Percentiles rank a stretch among this genome's conserved stretches.
Evolutionary conservation across 1,139 yeast species (phyloP).

Genomic region (Protomyces inundatus): DNA sequence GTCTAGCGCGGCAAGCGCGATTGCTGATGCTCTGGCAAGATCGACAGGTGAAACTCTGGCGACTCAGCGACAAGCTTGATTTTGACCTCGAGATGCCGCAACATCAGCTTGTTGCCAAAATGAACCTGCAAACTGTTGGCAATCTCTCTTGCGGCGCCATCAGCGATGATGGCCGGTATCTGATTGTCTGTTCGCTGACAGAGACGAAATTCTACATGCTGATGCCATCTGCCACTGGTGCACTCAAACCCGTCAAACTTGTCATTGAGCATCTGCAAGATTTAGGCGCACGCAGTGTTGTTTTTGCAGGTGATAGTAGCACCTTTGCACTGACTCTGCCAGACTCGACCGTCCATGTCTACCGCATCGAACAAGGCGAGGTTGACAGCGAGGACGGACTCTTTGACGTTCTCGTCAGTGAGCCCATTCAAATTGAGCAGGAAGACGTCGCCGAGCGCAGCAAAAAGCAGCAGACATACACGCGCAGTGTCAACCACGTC

Average conservation of each 20-base stretch:
- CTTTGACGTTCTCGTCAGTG: constrained; percentile 38
- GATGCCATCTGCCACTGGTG: constrained; percentile 7
- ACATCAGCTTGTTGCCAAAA: constrained; percentile 46
- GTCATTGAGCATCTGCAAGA: constrained; percentile 41
- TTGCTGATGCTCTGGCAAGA: constrained; percentile 74
- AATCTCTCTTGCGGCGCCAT: constrained; percentile 68
- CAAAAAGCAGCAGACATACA: constrained; percentile 24
- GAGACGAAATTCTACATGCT: constrained; percentile 66
- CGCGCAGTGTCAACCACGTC: constrained; percentile 49
- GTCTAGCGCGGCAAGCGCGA: constrained; percentile 48
- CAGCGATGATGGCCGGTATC: constrained; percentile 57
- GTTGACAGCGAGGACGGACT: constrained; percentile 45
- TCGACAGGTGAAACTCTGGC: constrained; percentile 78
- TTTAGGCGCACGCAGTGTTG: constrained; percentile 56
- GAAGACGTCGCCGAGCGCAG: constrained; percentile 7
- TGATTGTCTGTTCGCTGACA: constrained; percentile 67
- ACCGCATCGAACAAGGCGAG: constrained; percentile 42
- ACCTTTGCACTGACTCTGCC: constrained; percentile 56
- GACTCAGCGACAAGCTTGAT: constrained; percentile 40
- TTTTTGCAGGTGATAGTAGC: constrained; percentile 39
- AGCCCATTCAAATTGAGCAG: constrained; percentile 29
- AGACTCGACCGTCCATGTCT: constrained; percentile 57
- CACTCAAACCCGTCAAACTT: constrained; percentile 33
- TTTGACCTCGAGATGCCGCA: constrained; percentile 15
- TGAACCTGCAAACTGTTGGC: constrained; percentile 70